Percentiles rank a stretch among this genome's conserved stretches.
Conservation (phyloP, 1,284 basidiomycete species). For the Blastosporella zonata region DNA sequence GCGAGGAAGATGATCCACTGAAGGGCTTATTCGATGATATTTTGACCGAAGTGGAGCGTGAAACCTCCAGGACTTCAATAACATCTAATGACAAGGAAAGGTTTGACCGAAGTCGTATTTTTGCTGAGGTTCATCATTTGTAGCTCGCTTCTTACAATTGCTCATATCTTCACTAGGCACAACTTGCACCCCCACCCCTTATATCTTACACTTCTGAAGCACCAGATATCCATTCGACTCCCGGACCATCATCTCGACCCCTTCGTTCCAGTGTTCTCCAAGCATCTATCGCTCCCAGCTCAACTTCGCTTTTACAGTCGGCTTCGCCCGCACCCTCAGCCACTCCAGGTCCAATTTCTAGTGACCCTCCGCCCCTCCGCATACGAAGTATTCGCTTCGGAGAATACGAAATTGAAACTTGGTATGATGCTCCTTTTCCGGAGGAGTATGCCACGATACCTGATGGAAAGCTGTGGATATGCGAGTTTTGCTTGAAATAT, state of each 20-base stretch:
- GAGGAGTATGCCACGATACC: constrained; percentile 96
- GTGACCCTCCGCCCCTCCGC: constrained; percentile 48
- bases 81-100: constrained; percentile 64
- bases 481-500: constrained; percentile 98
- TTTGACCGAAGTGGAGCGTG: constrained; percentile 68
- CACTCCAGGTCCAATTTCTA: constrained; percentile 31
- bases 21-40: constrained; percentile 83
- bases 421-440: constrained; percentile 99
- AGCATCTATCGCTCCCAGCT: constrained; percentile 22
- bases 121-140: constrained; percentile 60
- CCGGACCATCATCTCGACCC: constrained; percentile 59
- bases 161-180: constrained; percentile 39
- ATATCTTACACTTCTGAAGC: constrained; percentile 29
- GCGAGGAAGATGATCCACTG: constrained; percentile 51
- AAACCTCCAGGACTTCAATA: constrained; percentile 73
- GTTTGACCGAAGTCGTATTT: constrained; percentile 71
- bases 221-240: constrained; percentile 41
- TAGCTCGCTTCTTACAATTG: constrained; percentile 1
- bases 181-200: constrained; percentile 43
- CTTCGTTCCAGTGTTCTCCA: constrained; percentile 52
- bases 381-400: constrained; percentile 93
- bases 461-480: constrained; percentile 93
- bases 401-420: constrained; percentile 94
- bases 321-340: constrained; percentile 33
- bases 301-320: constrained; percentile 25